Percentiles rank a stretch among this genome's conserved stretches.
Evolutionary conservation across 805 yeast genomes (phyloP).

Genomic region (Pichia gijzeniarum): DNA sequence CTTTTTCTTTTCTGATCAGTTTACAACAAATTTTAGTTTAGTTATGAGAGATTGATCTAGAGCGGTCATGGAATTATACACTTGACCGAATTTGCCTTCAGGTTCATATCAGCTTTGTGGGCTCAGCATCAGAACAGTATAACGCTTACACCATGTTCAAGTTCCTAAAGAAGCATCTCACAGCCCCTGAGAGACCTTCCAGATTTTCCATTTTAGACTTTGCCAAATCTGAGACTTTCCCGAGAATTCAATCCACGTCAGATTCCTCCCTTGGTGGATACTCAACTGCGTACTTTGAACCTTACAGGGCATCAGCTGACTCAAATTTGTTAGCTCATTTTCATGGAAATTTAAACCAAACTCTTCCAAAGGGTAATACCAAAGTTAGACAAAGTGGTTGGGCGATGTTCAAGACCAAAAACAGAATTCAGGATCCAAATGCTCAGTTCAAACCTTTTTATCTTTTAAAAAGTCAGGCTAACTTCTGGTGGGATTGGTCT

Average conservation of each 20-base stretch:
- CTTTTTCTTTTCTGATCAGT: too few relatives aligned
- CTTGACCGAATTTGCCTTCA: too few relatives aligned
- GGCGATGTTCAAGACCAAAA: slow-evolving; percentile 80
- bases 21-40: too few relatives aligned
- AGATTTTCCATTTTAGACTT: slow-evolving; percentile 50
- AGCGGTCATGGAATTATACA: too few relatives aligned
- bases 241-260: slow-evolving; percentile 51
- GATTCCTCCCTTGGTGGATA: slow-evolving; percentile 78
- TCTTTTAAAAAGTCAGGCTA: slow-evolving; percentile 29
- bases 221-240: slow-evolving; percentile 41
- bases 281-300: slow-evolving; percentile 45
- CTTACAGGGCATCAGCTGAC: slow-evolving; percentile 33
- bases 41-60: too few relatives aligned
- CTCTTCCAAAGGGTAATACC: slow-evolving; percentile 57
- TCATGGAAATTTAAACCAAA: slow-evolving; percentile 63
- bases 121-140: too few relatives aligned
- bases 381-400: slow-evolving; percentile 60
- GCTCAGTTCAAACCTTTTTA: slow-evolving; percentile 41
- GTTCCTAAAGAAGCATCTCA: slow-evolving; percentile 7
- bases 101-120: too few relatives aligned
- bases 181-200: slow-evolving; percentile 9
- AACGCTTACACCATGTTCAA: slow-evolving; percentile 11
- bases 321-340: slow-evolving; percentile 50
- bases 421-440: slow-evolving; percentile 38
- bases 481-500: slow-evolving; percentile 66